A percentile compares a stretch with the other conserved stretches of the same genome.
Conservation (phyloP, 192 early-diverging fungal genomes). For the Coemansia javaensis region DNA sequence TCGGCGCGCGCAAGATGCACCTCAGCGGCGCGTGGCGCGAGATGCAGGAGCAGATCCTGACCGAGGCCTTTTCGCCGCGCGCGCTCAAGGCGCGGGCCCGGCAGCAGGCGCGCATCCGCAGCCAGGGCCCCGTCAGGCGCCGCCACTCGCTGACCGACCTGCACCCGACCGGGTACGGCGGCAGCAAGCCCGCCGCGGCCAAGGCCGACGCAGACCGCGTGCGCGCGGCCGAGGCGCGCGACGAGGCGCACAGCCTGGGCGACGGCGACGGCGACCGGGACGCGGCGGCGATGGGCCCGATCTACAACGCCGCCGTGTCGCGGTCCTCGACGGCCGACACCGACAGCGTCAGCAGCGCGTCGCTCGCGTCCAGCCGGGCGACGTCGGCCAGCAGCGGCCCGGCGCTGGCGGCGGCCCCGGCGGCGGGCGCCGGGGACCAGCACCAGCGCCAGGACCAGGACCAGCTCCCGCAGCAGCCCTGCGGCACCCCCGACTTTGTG, state of each 20-base stretch:
- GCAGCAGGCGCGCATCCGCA: constrained; percentile 51
- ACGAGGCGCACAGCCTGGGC: constrained; percentile 40
- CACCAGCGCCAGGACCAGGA: too few species aligned
- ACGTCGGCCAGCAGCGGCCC: constrained; percentile 8
- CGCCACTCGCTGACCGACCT: constrained; percentile 54
- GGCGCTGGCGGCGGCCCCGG: too few species aligned
- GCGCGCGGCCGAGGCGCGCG: constrained; percentile 10
- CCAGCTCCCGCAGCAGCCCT: not conserved
- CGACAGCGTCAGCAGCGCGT: constrained; percentile 11
- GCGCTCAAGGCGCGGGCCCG: constrained; percentile 70
- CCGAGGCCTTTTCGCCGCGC: constrained; percentile 85
- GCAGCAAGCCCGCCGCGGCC: constrained; percentile 7
- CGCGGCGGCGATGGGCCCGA: constrained; percentile 40
- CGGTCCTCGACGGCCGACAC: constrained; percentile 22
- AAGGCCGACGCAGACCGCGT: constrained; percentile 9
- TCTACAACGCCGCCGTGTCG: constrained; percentile 17
- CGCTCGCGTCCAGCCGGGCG: constrained; percentile 1
- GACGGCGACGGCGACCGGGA: constrained; percentile 23
- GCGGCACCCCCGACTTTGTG: constrained; percentile 24
- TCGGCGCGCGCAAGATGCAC: constrained; percentile 47
- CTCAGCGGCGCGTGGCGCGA: constrained; percentile 59
- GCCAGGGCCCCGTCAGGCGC: constrained; percentile 40
- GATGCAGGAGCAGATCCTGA: constrained; percentile 83
- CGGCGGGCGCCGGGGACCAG: too few species aligned
- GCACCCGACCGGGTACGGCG: too few species aligned